Percentiles rank a stretch among this genome's conserved stretches.
These are phyloP conservation scores for Saccharomycopsis hybrid DNA, from an alignment of 1,139 yeast genomes.

Conservation along the genomic window DNA sequence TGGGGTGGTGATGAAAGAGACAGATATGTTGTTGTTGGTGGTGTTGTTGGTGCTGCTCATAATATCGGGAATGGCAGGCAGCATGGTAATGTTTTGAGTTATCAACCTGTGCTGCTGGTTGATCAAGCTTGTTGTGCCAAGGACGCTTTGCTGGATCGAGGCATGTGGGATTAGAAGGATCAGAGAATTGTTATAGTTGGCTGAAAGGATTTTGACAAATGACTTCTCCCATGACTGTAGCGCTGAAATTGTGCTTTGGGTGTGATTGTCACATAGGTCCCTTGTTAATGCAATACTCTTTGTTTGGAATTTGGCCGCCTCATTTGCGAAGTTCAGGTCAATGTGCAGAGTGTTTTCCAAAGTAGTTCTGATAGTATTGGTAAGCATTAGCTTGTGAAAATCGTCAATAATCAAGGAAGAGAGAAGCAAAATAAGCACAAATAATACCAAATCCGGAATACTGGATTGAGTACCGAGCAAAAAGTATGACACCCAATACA, in stretches of 20 bases:
- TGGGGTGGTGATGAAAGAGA: too few species aligned
- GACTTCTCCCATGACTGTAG: neutral
- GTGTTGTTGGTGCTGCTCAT: neutral
- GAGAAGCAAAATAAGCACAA: neutral
- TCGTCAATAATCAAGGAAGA: too few species aligned
- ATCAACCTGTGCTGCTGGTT: neutral
- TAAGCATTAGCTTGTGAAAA: too few species aligned
- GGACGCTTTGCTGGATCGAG: neutral
- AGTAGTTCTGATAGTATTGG: too few species aligned
- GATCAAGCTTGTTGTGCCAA: neutral
- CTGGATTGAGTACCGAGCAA: neutral
- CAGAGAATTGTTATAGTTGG: neutral
- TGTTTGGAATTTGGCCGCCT: neutral
- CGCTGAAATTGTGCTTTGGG: neutral
- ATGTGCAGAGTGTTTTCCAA: too few species aligned
- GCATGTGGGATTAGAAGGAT: neutral
- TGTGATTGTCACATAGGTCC: neutral
- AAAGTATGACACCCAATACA: slow-evolving; percentile 6
- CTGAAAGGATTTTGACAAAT: neutral
- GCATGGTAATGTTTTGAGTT: neutral
- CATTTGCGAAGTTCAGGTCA: too few species aligned
- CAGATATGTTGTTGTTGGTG: too few species aligned
- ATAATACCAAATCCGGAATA: neutral
- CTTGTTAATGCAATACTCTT: neutral
- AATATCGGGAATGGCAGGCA: neutral